These are phyloP conservation scores for Cynara cardunculus DNA, from an alignment of 129 eudicot genomes.

Conservation along the genomic window DNA sequence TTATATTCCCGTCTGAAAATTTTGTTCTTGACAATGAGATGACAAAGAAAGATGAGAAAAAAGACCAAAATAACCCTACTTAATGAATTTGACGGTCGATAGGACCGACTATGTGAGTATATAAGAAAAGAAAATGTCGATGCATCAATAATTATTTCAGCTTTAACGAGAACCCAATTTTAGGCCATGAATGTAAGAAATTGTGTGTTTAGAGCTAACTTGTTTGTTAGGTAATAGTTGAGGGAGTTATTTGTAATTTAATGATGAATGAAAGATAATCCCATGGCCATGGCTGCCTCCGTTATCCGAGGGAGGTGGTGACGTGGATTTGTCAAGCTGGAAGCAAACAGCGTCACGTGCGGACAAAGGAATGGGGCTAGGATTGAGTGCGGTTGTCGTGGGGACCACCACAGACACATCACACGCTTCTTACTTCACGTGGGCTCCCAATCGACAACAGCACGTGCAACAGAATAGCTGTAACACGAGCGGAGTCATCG, in stretches of 20 bases:
- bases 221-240: not conserved
- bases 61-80: too few relatives aligned
- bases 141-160: too few relatives aligned
- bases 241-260: slow-evolving; percentile 9
- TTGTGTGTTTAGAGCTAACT: not conserved
- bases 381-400: slow-evolving; percentile 28
- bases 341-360: slow-evolving; percentile 37
- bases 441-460: slow-evolving; percentile 28
- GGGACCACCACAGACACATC: slow-evolving; percentile 34
- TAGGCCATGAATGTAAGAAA: not conserved
- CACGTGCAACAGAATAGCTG: slow-evolving; percentile 36
- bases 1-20: too few relatives aligned
- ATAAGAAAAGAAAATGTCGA: too few relatives aligned
- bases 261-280: not conserved
- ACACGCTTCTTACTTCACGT: slow-evolving; percentile 33
- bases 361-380: slow-evolving; percentile 31
- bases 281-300: not conserved
- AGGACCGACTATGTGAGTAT: too few relatives aligned
- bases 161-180: too few relatives aligned
- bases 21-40: too few relatives aligned
- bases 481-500: slow-evolving; percentile 30
- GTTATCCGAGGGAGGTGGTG: slow-evolving; percentile 10
- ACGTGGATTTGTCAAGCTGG: slow-evolving; percentile 15
- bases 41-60: too few relatives aligned
- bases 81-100: too few relatives aligned